These are phyloP conservation scores for Penicillium riverlandense DNA, from an alignment of 495 filamentous ascomycete species.

Conservation along the genomic window DNA sequence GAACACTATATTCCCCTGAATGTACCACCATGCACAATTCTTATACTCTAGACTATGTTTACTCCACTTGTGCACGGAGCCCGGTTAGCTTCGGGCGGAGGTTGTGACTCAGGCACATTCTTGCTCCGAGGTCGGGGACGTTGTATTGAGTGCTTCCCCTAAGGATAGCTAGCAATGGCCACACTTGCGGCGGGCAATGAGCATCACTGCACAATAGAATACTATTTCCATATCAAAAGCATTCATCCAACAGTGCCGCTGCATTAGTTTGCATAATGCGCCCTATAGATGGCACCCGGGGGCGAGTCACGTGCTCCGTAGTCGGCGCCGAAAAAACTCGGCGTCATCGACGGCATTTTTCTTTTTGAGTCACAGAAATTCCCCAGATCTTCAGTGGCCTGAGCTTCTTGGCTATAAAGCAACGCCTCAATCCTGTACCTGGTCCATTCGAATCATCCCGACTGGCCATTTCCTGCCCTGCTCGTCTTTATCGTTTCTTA, in stretches of 20 bases:
- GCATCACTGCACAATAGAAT: too few species aligned
- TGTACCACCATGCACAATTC: background rate
- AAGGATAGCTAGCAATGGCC: too few species aligned
- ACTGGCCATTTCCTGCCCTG: too few species aligned
- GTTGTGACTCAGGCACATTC: constrained; percentile 2
- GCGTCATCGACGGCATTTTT: constrained; percentile 15
- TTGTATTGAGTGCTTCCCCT: too few species aligned
- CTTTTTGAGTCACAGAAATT: constrained; percentile 18
- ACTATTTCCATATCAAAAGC: too few species aligned
- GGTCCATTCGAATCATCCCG: too few species aligned
- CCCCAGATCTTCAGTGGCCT: constrained; percentile 17
- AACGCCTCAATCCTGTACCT: too few species aligned
- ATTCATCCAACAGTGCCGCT: too few species aligned
- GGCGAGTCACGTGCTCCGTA: constrained; percentile 21
- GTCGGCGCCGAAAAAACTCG: constrained; percentile 22
- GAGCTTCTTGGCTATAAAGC: too few species aligned
- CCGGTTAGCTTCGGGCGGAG: constrained; percentile 16
- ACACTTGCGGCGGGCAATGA: too few species aligned
- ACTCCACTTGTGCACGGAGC: background rate
- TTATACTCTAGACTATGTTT: constrained; percentile 3
- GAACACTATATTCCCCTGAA: constrained; percentile 1
- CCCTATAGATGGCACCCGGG: too few species aligned
- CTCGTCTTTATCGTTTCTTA: constrained; percentile 9
- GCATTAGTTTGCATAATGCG: too few species aligned
- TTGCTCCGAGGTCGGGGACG: constrained; percentile 16